Base-by-base conservation (phyloP, 1,284 basidiomycete species). In the Ceratobasidium sp. region DNA sequence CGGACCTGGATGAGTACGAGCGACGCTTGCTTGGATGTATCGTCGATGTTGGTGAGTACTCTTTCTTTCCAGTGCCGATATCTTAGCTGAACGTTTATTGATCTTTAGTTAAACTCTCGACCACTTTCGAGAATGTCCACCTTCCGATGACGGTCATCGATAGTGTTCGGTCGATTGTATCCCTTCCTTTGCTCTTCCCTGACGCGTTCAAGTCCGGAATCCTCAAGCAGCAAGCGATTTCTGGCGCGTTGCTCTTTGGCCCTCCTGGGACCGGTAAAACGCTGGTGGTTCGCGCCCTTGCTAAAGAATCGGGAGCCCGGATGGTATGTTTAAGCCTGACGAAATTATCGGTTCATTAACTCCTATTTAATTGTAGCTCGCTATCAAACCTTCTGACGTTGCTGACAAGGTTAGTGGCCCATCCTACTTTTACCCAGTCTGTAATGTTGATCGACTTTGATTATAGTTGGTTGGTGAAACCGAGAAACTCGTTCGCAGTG, bases 61-160 rank as follows among this genome's bases (percentile, higher is more conserved):
- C 33, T 61, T 39, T 26, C 15, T 46, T 39, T 44, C 33, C 20
- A 33, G 33, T 33, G 33, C 33, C 33, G 33, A 33, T 23, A 18
- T 20, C 12, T 13, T 53, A 40, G 51, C 66, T 67, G 67, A 13
- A 55, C 63, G 51, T 23, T 18, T 44, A 49, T 28, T 77, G 64
- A 58, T 40, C 28, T 99, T 99, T 84, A 95, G 97, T 83, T 94
- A 97, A 85, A 95, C 99, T 26, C 97, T 97, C 51, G 97, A 98
- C 7, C 87, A 99, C 56, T 0, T 97, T 97, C 85, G 33, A 79
- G 95, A 94, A 99, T 84, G 97, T 99, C 80, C 96, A 98, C 83
- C 95, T 96, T 49, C 88, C 99, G 80, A 99, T 98, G 87, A 98
- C 99, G 84, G 99, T 99, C 97, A 98, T 98, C 0, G 90, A 97